Percentiles rank a stretch among this genome's conserved stretches.
phyloP scores from a whole-genome alignment of 176 grass and related monocot genomes.

The Oryza glaberrima region DNA sequence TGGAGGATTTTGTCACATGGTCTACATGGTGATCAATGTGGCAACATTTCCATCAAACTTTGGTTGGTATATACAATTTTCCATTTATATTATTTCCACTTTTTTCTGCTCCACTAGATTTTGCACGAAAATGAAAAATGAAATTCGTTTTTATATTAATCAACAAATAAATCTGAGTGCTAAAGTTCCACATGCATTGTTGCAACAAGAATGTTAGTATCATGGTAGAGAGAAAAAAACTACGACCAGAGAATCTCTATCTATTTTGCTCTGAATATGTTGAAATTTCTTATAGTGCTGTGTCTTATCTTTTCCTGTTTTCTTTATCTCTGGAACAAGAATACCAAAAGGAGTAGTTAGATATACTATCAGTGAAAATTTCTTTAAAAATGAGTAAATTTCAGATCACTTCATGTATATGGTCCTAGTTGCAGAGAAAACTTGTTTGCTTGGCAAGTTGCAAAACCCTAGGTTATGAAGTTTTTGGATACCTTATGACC shows the following conservation, averaged over 20 bases:
- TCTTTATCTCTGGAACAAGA: not conserved
- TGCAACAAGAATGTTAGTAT: slow-evolving; percentile 1
- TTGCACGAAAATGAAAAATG: slow-evolving; percentile 21
- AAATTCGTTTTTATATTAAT: slow-evolving; percentile 9
- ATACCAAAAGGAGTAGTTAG: not conserved
- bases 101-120: slow-evolving; percentile 17
- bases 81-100: slow-evolving; percentile 18
- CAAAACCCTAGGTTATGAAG: not conserved
- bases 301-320: not conserved
- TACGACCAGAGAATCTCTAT: not conserved
- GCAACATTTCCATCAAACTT: slow-evolving; percentile 65
- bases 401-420: not conserved
- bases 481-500: not conserved
- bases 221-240: not conserved
- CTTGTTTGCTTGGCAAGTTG: not conserved
- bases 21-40: slow-evolving; percentile 66
- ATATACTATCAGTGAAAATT: not conserved
- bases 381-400: not conserved
- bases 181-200: slow-evolving; percentile 24
- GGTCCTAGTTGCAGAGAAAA: not conserved
- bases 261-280: not conserved
- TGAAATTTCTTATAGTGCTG: not conserved
- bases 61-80: slow-evolving; percentile 45
- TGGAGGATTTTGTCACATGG: slow-evolving; percentile 64
- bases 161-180: not conserved